Percentiles rank a stretch among this genome's conserved stretches.
phyloP scores from a whole-genome alignment of 1,284 basidiomycete genomes.

The Pseudozyma thailandica region DNA sequence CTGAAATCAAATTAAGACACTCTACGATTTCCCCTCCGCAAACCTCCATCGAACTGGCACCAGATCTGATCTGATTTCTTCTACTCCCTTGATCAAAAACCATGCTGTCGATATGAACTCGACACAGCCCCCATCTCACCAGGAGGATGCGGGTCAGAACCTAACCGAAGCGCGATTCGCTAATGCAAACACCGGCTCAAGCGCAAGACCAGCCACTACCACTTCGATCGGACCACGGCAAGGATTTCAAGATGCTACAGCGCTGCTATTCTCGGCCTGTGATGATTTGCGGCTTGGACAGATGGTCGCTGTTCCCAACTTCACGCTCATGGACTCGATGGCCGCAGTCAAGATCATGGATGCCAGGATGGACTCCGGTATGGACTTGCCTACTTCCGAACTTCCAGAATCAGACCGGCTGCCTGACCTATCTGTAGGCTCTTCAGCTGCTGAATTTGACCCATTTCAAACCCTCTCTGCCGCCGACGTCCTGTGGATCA shows the following conservation, averaged over 20 bases:
- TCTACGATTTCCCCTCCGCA: too few relatives aligned
- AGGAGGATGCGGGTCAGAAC: not conserved
- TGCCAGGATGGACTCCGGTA: constrained; percentile 85
- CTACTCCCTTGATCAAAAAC: too few relatives aligned
- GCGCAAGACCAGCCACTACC: too few relatives aligned
- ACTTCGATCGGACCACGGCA: not conserved
- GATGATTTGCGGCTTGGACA: constrained; percentile 70
- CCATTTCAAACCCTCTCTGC: constrained; percentile 75
- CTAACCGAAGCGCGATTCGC: not conserved
- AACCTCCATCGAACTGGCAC: too few relatives aligned
- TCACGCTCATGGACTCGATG: constrained; percentile 85
- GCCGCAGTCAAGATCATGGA: constrained; percentile 90
- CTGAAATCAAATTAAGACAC: too few relatives aligned
- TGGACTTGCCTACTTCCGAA: constrained; percentile 69
- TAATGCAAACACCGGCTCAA: too few relatives aligned
- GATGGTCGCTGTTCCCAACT: constrained; percentile 77
- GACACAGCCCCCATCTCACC: not conserved
- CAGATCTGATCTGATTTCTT: too few relatives aligned
- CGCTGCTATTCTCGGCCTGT: constrained; percentile 31
- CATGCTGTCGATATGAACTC: not conserved
- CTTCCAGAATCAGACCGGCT: constrained; percentile 68
- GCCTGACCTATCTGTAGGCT: constrained; percentile 66
- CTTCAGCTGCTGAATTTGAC: constrained; percentile 72
- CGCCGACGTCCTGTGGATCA: constrained; percentile 84
- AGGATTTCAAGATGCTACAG: constrained; percentile 31